A percentile compares a stretch with the other conserved stretches of the same genome.
phyloP scores from a whole-genome alignment of 2,329 filamentous ascomycete genomes.

The Colletotrichum salicis region DNA sequence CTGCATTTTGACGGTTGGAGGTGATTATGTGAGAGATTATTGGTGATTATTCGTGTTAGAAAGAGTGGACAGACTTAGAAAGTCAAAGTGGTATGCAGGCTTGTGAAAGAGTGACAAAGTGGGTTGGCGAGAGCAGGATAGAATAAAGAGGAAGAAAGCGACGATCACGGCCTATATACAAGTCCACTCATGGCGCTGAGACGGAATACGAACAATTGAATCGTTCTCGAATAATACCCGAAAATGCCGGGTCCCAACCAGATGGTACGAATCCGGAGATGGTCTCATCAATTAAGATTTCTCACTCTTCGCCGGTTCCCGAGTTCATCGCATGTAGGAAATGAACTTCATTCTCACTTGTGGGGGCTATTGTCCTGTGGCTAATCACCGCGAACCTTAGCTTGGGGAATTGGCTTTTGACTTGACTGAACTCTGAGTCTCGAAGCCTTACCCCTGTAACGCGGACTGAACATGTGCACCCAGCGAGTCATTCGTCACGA shows the following conservation, averaged over 20 bases:
- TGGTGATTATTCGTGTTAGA: background rate
- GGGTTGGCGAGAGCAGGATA: background rate
- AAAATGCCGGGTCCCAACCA: background rate
- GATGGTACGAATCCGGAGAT: background rate
- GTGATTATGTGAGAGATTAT: background rate
- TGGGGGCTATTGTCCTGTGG: background rate
- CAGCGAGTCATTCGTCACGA: conserved; percentile 1
- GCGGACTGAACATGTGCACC: background rate
- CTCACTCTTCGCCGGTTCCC: background rate
- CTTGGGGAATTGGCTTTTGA: background rate
- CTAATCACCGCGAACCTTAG: conserved; percentile 2
- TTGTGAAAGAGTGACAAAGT: conserved; percentile 8
- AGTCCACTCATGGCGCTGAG: background rate
- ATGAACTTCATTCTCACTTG: conserved; percentile 3
- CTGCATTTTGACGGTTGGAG: background rate
- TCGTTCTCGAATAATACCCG: background rate
- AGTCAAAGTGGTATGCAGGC: background rate
- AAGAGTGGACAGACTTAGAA: background rate
- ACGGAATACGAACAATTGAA: background rate
- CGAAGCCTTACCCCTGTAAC: conserved; percentile 5
- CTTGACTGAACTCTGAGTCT: background rate
- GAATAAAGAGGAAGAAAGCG: background rate
- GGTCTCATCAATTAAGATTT: conserved; percentile 21
- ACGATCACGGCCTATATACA: background rate
- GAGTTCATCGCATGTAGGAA: background rate